These are phyloP conservation scores for Daedalea quercina DNA, from an alignment of 768 basidiomycete genomes.

Conservation along the genomic window DNA sequence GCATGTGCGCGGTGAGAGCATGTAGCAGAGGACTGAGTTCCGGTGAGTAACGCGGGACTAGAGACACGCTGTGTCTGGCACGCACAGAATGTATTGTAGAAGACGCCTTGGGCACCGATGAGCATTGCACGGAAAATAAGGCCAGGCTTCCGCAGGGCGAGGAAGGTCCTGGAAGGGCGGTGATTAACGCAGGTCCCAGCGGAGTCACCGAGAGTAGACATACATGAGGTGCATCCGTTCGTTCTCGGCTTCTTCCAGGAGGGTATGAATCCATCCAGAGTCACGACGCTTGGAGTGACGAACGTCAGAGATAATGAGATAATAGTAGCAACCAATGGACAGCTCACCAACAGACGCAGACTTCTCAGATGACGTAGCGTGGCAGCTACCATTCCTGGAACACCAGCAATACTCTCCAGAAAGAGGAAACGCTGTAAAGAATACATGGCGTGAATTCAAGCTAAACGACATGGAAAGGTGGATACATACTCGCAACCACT, in stretches of 20 bases:
- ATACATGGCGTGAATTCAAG: background rate
- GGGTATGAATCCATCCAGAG: conserved; percentile 84
- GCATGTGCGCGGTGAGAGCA: conserved; percentile 66
- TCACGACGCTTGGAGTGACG: conserved; percentile 36
- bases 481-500: conserved; percentile 64
- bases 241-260: conserved; percentile 93
- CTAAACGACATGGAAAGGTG: conserved; percentile 23
- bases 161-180: conserved; percentile 69
- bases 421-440: conserved; percentile 45
- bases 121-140: conserved; percentile 76
- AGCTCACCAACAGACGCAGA: conserved; percentile 73
- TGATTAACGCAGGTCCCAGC: background rate
- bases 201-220: conserved; percentile 13
- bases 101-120: conserved; percentile 88
- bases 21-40: conserved; percentile 60
- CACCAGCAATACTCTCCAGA: conserved; percentile 89
- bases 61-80: conserved; percentile 2
- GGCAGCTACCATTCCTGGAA: conserved; percentile 94
- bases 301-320: background rate
- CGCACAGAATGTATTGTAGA: conserved; percentile 84
- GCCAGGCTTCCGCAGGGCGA: conserved; percentile 82
- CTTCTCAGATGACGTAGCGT: conserved; percentile 83
- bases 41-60: background rate
- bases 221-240: conserved; percentile 95
- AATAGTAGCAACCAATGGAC: conserved; percentile 3